Percentiles rank a stretch among this genome's conserved stretches.
phyloP scores from a whole-genome alignment of 2,329 filamentous ascomycete species.

The Penicillium sp. region DNA sequence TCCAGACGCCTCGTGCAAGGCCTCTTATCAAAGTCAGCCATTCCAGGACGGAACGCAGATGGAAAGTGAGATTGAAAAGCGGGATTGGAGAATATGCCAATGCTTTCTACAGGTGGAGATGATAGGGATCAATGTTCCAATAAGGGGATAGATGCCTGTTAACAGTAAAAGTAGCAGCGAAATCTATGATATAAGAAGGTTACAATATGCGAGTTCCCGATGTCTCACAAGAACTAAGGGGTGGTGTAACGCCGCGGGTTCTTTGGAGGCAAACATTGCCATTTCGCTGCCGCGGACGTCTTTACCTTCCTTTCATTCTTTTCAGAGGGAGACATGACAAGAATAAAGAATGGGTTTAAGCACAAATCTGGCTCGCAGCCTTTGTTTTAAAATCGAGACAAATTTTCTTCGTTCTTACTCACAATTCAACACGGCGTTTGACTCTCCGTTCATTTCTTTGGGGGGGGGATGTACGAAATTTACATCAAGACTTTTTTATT shows the following conservation, averaged over 20 bases:
- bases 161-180: not conserved
- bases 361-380: no score
- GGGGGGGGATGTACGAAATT: no score
- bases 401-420: no score
- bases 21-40: not conserved
- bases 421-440: no score
- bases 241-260: not conserved
- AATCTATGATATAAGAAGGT: not conserved
- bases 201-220: not conserved
- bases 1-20: not conserved
- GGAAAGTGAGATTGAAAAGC: not conserved
- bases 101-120: not conserved
- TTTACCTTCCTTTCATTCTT: not conserved
- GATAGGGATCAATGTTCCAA: no score
- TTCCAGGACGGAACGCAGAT: not conserved
- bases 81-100: not conserved
- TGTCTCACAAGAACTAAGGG: not conserved
- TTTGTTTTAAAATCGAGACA: no score
- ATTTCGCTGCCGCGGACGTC: not conserved
- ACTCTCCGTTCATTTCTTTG: no score
- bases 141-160: not conserved
- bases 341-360: no score
- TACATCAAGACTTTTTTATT: no score
- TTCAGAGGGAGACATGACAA: not conserved
- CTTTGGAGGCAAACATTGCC: slow-evolving; percentile 5